A percentile compares a stretch with the other conserved stretches of the same genome.
Evolutionary conservation across 176 grass and related monocot genomes (phyloP).

Genomic region (Cenchrus purpureus): DNA sequence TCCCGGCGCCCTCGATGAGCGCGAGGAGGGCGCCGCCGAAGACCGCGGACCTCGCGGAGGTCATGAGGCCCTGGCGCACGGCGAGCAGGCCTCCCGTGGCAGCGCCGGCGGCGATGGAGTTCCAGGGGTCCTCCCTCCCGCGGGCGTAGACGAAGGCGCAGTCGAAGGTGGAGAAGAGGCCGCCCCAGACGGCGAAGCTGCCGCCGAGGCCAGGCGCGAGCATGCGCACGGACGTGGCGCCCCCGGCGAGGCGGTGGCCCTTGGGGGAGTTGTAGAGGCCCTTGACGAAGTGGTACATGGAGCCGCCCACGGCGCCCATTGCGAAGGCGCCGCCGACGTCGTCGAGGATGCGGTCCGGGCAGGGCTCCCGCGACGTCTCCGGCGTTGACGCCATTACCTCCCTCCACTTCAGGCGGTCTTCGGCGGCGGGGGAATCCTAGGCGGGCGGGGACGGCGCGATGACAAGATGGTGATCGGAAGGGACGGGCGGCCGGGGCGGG

Average conservation of each 20-base stretch:
- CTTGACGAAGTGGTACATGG: conserved; percentile 63
- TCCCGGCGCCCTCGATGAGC: conserved; percentile 68
- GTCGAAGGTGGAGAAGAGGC: conserved; percentile 79
- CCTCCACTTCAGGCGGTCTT: neutral
- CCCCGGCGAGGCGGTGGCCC: conserved; percentile 61
- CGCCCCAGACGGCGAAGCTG: conserved; percentile 72
- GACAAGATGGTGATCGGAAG: neutral
- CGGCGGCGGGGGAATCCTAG: neutral
- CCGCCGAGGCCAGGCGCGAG: conserved; percentile 53
- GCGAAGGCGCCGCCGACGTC: conserved; percentile 68
- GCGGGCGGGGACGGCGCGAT: neutral
- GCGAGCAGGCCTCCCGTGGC: conserved; percentile 66
- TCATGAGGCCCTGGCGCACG: conserved; percentile 44
- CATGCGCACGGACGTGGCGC: conserved; percentile 60
- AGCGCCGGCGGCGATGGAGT: conserved; percentile 73
- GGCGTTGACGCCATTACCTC: neutral
- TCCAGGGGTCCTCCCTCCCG: conserved; percentile 89
- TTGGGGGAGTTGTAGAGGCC: conserved; percentile 72
- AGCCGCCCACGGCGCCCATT: conserved; percentile 75
- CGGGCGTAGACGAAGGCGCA: conserved; percentile 75
- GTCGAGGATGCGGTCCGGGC: conserved; percentile 73
- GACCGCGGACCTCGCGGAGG: conserved; percentile 35
- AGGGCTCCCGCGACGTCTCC: conserved; percentile 72
- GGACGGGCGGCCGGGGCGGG: neutral
- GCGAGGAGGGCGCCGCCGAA: conserved; percentile 57